Base-by-base conservation (phyloP, 495 filamentous ascomycete genomes). In the Aspergillus coremiiformis region DNA sequence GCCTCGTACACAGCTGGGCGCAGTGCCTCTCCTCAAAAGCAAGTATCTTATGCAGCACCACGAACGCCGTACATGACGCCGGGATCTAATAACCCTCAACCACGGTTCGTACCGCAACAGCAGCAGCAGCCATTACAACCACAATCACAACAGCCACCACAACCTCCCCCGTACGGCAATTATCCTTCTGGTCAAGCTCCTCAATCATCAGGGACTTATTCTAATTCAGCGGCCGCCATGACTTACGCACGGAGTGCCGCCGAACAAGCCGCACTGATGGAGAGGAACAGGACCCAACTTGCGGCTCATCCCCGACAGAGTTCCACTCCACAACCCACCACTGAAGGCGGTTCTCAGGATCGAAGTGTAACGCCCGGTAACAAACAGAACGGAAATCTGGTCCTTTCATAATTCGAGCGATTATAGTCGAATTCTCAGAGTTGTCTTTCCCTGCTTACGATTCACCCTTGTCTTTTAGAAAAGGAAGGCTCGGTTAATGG, bases 191-290 rank as follows among this genome's bases (percentile, higher is more conserved):
- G 57, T 46, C 58, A 60, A 48, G 58, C 61, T 0, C 51, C 66
- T 5, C 61, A 65, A n/a, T 58, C 66, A 27, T 65, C 72, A 14
- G 58, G 54, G 24, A 54, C 63, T 29, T 74, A 76, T 54, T 59
- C 69, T 19, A 70, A 68, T 43, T 71, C 67, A 21, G 65, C 72
- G 39, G 67, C 70, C 23, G 66, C 72, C 37, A 62, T 63, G n/a
- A 64, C 64, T 5, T 70, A 73, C 49, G 65, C 69, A 46, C 65
- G 71, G 37, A 77, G 64, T 61, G 70, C 70, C 4, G 68, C 70
- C 20, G 75, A 78, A 51, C 75, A 76, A 59, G 69, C 71, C n/a
- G 61, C 65, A 2, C 39, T 74, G 44, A 73, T 75, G 66, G 69
- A 75, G 29, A 60, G 67, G 35, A 68, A 74, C 33, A 77, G 69